Conservation (phyloP, 139 green algal genomes). For the Chlamydomonas sphaeroides region DNA sequence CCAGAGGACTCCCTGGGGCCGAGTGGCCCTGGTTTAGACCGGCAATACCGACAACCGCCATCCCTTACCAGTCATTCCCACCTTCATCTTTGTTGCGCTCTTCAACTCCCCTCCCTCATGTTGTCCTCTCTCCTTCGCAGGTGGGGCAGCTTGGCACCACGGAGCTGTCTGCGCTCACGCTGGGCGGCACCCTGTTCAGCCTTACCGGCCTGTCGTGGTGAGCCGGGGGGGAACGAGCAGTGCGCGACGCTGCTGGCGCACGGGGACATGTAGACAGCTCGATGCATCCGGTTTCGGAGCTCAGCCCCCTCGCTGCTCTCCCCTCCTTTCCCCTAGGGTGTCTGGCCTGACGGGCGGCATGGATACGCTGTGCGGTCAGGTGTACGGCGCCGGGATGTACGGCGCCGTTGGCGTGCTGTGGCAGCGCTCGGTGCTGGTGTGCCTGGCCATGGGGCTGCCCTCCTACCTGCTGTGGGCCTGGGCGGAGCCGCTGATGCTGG, state of each 20-base stretch:
- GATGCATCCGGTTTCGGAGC: too few species aligned
- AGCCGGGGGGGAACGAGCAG: too few species aligned
- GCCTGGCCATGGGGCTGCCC: conserved; percentile 1
- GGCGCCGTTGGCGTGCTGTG: conserved; percentile 27
- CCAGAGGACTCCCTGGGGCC: background rate
- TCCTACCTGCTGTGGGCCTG: conserved; percentile 19
- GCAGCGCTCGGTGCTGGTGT: conserved; percentile 27
- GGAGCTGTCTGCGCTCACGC: conserved; percentile 36
- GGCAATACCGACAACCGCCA: background rate
- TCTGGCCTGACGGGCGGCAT: conserved; percentile 20
- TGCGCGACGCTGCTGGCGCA: too few species aligned
- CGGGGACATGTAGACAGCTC: too few species aligned
- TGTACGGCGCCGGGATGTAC: conserved; percentile 35
- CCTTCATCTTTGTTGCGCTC: too few species aligned
- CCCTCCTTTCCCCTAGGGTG: background rate
- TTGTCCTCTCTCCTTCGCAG: too few species aligned
- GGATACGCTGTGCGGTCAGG: conserved; percentile 39
- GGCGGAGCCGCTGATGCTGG: background rate
- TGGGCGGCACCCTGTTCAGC: conserved; percentile 42
- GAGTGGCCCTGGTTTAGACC: background rate
- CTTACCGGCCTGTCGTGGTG: conserved; percentile 40
- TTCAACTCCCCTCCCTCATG: too few species aligned
- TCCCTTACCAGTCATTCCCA: background rate
- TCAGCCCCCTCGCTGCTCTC: background rate
- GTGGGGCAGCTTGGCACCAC: conserved; percentile 30